Base-by-base conservation (phyloP, 345 rosid genomes). In the Lepidium aucheri region DNA sequence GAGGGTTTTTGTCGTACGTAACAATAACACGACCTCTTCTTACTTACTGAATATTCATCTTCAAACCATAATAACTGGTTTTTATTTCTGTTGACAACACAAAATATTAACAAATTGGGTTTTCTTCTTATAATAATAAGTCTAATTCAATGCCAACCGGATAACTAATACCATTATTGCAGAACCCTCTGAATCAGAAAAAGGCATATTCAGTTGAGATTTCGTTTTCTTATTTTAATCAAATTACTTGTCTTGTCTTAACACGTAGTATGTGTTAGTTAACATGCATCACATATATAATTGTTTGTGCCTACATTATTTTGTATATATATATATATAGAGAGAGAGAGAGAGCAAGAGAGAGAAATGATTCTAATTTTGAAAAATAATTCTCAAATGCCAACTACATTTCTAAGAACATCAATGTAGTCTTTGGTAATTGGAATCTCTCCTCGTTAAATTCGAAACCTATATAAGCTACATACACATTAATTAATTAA, bases 201-300 rank as follows among this genome's bases (percentile, higher is more conserved):
- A 10, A 28, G 65, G 22, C 73, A 69, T 49, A 70, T 70, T 70
- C 69, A 36, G 50, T 36, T 62, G 50, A 13, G 63, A 70, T 70
- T 44, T 38, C 41, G 11, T 52, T 52, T 69, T 39, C 15, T 28
- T 34, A 8, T 69, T 60, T 22, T 58, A 33, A 28, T 38, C 24
- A 26, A 24, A 67, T 22, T 45, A 28, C 7, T 6, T 28, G 32
- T 28, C 11, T 44, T 17, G 26, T 14, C 22, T 61, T 32, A 43
- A 10, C 53, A 32, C 32, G 6, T 43, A 7, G 22, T n/a, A 24
- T 14, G 32, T 47, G 38, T 35, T 28, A 28, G 12, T 18, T 15
- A 17, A 1, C 2, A 20, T 20, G n/a, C 22, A 20, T 20, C 30
- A 17, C 16, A 12, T 35, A 55, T 26, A 4, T 26, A 26, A 26